Base-by-base conservation (phyloP, 2,329 filamentous ascomycete genomes). In the Cercospora sp. region DNA sequence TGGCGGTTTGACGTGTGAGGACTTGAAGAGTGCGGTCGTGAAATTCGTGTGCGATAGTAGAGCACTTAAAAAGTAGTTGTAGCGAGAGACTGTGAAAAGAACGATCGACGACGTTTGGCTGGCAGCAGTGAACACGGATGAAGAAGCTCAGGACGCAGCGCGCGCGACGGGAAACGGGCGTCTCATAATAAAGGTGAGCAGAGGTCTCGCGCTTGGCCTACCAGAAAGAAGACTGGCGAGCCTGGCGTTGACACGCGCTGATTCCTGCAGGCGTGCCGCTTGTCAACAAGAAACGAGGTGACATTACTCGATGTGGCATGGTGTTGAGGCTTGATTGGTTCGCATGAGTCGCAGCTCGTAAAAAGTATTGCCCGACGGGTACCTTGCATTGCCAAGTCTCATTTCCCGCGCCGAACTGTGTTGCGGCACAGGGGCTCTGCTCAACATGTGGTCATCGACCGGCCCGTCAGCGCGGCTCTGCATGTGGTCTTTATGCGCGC, bases 381-480 rank as follows among this genome's bases (percentile, higher is more conserved):
- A 58, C 66, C 66, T 67, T 64, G 66, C 66, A 43, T 63, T 26
- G 66, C 61, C 57, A 63, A 65, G 57, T 28, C 61, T 57, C 55
- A 68, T 68, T 65, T 68, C 66, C 34, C 60, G 45, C 21, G 51
- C 30, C 37, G 60, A 49, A 51, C 57, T 57, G 26, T 37, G 30
- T 43, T 6, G 21, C 28, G 32, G 49, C 45, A 57, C 13, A 49
- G 63, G 57, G 43, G 43, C 55, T 32, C 21, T 59, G 26, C 40
- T 65, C 51, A 65, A 64, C 28, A 32, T 57, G 53, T 30, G 53
- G 49, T 53, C 37, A 18, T 21, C 43, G 21, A 18, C 61, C 37
- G 37, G 61, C 26, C 45, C 37, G 61, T 63, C 40, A 34, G 21
- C 28, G 40, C 43, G 61, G 10, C 28, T 18, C 45, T 21, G 53